phyloP scores from a whole-genome alignment of 805 yeast species.

The Pichia thaimueangensis region DNA sequence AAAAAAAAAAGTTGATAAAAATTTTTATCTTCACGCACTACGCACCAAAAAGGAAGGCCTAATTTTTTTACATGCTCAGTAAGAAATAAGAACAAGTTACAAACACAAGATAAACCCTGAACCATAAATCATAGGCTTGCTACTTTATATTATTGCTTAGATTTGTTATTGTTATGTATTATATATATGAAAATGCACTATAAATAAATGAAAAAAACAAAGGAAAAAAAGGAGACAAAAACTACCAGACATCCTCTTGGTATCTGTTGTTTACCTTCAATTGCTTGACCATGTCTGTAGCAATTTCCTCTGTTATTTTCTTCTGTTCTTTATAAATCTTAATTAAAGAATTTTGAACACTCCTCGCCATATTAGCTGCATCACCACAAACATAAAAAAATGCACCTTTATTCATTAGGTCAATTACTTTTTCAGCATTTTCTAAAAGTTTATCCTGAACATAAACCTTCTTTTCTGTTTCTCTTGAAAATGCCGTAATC shows the following conservation, averaged over 20 bases:
- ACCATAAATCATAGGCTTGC: no score
- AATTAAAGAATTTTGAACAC: constrained; percentile 67
- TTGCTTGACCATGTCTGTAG: constrained; percentile 69
- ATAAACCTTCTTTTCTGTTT: constrained; percentile 56
- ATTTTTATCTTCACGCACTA: neutral
- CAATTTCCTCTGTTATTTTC: constrained; percentile 57
- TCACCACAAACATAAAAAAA: constrained; percentile 95
- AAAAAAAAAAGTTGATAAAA: constrained; percentile 1
- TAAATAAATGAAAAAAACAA: no score
- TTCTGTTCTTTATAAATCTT: constrained; percentile 59
- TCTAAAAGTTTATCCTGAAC: constrained; percentile 76
- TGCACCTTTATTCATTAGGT: constrained; percentile 62
- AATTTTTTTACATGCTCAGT: no score
- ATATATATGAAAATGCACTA: no score
- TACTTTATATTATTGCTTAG: no score
- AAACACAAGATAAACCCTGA: no score
- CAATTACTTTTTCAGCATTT: constrained; percentile 45
- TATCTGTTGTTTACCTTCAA: constrained; percentile 80
- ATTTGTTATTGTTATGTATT: no score
- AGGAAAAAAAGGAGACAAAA: no score
- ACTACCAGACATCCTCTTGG: constrained; percentile 95
- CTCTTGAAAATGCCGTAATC: constrained; percentile 84
- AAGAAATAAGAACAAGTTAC: no score
- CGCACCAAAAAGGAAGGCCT: no score
- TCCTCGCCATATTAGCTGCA: constrained; percentile 93